phyloP scores from a whole-genome alignment of 1,284 basidiomycete genomes.

The Exobasidium rhododendri region DNA sequence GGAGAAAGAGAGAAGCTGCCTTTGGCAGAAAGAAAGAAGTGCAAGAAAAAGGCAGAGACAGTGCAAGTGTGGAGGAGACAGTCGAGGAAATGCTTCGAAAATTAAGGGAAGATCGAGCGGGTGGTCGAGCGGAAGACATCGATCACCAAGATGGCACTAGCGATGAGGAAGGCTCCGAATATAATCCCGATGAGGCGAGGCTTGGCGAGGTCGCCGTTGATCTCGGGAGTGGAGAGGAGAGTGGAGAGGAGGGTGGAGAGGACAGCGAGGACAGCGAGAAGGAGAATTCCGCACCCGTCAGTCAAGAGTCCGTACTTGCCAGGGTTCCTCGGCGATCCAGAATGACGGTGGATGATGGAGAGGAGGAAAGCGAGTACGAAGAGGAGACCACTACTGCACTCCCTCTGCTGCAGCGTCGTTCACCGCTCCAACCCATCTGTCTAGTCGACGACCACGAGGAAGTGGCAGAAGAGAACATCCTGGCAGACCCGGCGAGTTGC shows the following conservation, averaged over 20 bases:
- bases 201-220: conserved; percentile 14
- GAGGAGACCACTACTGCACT: not conserved
- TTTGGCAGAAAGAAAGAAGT: not conserved
- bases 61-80: conserved; percentile 19
- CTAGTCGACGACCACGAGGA: not conserved
- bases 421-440: conserved; percentile 4
- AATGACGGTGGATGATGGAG: not conserved
- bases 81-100: conserved; percentile 11
- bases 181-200: conserved; percentile 10
- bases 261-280: conserved; percentile 34
- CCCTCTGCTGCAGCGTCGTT: not conserved
- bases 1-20: not conserved
- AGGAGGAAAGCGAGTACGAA: not conserved
- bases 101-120: not conserved
- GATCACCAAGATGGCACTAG: conserved; percentile 10
- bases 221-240: conserved; percentile 13
- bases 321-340: not conserved
- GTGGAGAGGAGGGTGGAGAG: not conserved
- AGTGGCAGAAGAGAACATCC: not conserved
- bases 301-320: conserved; percentile 17
- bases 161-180: conserved; percentile 15
- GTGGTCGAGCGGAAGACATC: not conserved
- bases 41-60: conserved; percentile 15
- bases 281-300: conserved; percentile 34
- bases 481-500: no score